Conservation (phyloP, 2,329 filamentous ascomycete species). For the Hymenoscyphus repandus region DNA sequence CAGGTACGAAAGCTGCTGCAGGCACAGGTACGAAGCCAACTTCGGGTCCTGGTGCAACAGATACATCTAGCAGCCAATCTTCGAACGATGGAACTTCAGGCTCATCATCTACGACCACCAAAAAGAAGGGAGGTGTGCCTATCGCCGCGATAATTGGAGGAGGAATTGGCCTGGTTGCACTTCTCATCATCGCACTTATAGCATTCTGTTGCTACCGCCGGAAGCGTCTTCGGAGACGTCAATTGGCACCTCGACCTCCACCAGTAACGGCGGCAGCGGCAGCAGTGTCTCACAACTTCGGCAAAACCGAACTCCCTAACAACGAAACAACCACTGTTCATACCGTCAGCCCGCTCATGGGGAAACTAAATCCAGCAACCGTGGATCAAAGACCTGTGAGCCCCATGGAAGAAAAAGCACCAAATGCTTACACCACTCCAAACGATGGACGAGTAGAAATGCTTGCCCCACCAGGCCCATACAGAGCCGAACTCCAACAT, state of each 20-base stretch:
- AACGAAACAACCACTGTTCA: neutral
- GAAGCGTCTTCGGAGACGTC: neutral
- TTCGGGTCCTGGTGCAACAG: neutral
- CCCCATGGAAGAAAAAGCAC: neutral
- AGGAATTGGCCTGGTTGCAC: slow-evolving; percentile 1
- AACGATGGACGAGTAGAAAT: neutral
- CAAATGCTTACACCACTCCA: neutral
- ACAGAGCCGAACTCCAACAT: slow-evolving; percentile 2
- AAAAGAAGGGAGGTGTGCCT: neutral
- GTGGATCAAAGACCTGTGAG: neutral
- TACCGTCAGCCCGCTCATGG: neutral
- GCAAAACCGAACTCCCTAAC: neutral
- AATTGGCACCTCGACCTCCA: neutral
- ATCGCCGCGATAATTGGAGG: slow-evolving; percentile 14
- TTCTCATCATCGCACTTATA: slow-evolving; percentile 9
- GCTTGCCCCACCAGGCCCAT: neutral
- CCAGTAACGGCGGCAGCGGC: too few species aligned
- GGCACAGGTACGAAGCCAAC: neutral
- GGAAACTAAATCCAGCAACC: neutral
- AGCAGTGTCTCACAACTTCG: neutral
- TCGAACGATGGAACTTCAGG: neutral
- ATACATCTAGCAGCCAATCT: neutral
- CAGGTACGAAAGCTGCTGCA: neutral
- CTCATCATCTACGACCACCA: neutral
- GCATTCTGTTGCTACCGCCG: slow-evolving; percentile 10